These are phyloP conservation scores for Solanum chacoense DNA, from an alignment of 305 asterid genomes.

Conservation along the genomic window DNA sequence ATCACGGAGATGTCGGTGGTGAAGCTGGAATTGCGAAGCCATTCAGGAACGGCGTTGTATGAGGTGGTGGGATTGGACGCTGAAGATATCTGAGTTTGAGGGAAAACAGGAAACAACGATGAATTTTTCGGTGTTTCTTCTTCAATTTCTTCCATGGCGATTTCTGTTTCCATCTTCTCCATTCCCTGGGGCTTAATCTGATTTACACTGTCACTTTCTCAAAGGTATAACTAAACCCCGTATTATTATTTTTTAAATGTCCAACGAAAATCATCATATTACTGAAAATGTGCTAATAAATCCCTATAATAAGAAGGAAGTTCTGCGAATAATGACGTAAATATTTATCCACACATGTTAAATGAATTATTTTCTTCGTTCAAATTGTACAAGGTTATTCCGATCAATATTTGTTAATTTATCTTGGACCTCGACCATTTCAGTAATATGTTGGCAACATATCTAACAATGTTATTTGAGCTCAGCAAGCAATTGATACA, in stretches of 20 bases:
- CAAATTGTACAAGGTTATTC: not conserved
- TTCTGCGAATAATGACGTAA: not conserved
- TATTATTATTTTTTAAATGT: not conserved
- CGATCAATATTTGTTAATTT: not conserved
- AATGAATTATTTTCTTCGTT: not conserved
- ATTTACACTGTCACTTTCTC: not conserved
- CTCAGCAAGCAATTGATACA: not conserved
- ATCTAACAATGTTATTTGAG: not conserved
- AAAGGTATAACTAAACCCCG: not conserved
- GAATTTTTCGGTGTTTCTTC: conserved; percentile 26
- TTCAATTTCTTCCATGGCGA: conserved; percentile 6
- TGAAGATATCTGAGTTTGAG: conserved; percentile 1
- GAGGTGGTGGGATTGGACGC: conserved; percentile 10
- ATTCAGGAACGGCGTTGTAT: conserved; percentile 21
- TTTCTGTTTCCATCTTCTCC: not conserved
- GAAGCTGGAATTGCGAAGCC: conserved; percentile 83
- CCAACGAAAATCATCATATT: not conserved
- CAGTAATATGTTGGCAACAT: not conserved
- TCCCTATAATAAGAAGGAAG: not conserved
- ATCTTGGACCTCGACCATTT: not conserved
- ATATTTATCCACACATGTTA: not conserved
- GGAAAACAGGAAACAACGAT: conserved; percentile 42
- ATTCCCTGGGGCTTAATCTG: not conserved
- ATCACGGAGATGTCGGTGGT: conserved; percentile 55
- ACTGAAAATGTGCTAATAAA: not conserved